These are phyloP conservation scores for Moniliophthora roreri DNA, from an alignment of 1,284 basidiomycete genomes.

Conservation along the genomic window DNA sequence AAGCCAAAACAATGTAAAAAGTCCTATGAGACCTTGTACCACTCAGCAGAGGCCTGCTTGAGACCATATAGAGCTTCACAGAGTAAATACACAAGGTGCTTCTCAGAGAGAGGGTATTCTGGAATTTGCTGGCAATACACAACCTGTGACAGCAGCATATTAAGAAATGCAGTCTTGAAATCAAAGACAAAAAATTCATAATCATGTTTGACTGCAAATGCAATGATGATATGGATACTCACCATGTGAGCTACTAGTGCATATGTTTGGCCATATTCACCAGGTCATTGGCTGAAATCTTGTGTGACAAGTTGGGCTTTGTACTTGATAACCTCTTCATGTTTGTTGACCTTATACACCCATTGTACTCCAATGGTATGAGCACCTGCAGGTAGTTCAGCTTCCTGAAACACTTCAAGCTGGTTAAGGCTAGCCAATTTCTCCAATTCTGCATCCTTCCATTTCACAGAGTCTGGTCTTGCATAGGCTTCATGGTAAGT, in stretches of 20 bases:
- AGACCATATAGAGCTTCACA: constrained; percentile 27
- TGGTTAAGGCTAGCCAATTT: neutral
- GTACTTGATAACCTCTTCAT: constrained; percentile 11
- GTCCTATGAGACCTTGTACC: constrained; percentile 21
- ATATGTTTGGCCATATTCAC: constrained; percentile 18
- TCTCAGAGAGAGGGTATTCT: constrained; percentile 16
- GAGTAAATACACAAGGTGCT: constrained; percentile 7
- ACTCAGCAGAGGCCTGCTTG: constrained; percentile 28
- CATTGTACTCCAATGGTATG: constrained; percentile 19
- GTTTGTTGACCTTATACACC: constrained; percentile 24
- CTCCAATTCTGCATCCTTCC: neutral
- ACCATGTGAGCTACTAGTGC: constrained; percentile 14
- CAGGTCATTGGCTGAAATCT: constrained; percentile 16
- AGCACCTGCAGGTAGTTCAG: constrained; percentile 11
- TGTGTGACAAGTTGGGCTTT: constrained; percentile 18
- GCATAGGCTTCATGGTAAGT: neutral
- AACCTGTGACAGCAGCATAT: constrained; percentile 24
- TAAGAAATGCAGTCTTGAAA: constrained; percentile 31
- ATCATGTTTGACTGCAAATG: constrained; percentile 3
- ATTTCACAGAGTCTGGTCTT: neutral
- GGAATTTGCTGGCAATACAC: constrained; percentile 31
- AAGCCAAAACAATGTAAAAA: constrained; percentile 20
- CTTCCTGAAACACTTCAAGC: neutral
- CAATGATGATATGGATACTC: constrained; percentile 16
- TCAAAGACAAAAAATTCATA: constrained; percentile 20